Conservation (phyloP, 768 basidiomycete genomes). For the Leccinum boreale region DNA sequence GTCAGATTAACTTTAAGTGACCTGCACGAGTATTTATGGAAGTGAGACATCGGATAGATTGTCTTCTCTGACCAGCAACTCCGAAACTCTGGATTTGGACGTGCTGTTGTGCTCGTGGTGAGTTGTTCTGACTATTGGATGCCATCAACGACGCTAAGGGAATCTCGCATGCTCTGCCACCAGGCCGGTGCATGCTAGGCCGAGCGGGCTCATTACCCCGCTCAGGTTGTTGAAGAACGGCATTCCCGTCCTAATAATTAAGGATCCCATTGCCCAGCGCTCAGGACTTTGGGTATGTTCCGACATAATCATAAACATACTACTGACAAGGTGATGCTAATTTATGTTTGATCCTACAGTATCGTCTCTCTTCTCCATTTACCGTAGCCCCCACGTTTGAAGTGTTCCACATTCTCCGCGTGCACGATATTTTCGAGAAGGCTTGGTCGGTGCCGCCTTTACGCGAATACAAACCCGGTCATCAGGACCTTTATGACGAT, state of each 20-base stretch:
- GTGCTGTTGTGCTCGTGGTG: constrained; percentile 17
- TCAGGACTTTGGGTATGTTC: constrained; percentile 36
- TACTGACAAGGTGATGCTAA: too few relatives aligned
- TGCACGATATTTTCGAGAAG: constrained; percentile 34
- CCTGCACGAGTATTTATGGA: neutral
- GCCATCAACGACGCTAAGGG: neutral
- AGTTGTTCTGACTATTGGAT: neutral
- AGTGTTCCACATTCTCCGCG: constrained; percentile 38
- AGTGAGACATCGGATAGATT: too few relatives aligned
- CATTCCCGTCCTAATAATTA: constrained; percentile 51
- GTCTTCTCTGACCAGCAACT: too few relatives aligned
- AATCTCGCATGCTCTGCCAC: neutral
- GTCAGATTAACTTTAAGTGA: neutral
- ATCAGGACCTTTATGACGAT: constrained; percentile 6
- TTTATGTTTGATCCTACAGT: too few relatives aligned
- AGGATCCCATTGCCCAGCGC: constrained; percentile 38
- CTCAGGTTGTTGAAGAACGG: constrained; percentile 39
- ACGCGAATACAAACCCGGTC: constrained; percentile 31
- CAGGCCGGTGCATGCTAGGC: constrained; percentile 27
- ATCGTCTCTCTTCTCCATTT: too few relatives aligned
- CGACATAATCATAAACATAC: neutral
- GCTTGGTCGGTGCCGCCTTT: constrained; percentile 27
- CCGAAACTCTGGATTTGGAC: neutral
- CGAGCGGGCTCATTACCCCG: constrained; percentile 31
- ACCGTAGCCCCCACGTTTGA: constrained; percentile 36